Evolutionary conservation across 495 filamentous ascomycete genomes (phyloP).

Genomic region (Tuber calosporum): DNA sequence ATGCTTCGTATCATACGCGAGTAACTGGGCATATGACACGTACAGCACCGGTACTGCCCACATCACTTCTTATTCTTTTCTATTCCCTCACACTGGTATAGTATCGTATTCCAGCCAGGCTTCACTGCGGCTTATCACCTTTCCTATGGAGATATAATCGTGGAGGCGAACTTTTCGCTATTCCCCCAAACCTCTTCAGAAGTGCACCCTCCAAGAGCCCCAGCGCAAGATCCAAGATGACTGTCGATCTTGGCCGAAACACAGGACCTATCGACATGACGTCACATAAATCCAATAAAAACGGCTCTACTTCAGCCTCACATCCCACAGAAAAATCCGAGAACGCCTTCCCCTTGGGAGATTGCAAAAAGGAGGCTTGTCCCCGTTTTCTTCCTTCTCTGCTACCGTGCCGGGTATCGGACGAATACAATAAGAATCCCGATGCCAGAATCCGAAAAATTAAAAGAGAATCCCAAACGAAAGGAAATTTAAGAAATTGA

Average conservation of each 20-base stretch:
- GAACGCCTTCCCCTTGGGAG: not conserved
- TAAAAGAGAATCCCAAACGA: not conserved
- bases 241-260: not conserved
- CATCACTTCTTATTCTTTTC: not conserved
- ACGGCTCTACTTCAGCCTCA: not conserved
- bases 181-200: not conserved
- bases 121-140: not conserved
- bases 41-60: not conserved
- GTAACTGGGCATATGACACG: not conserved
- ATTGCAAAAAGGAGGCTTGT: not conserved
- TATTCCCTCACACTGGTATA: not conserved
- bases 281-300: not conserved
- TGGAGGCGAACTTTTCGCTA: not conserved
- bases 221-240: not conserved
- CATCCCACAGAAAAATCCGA: not conserved
- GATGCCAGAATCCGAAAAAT: not conserved
- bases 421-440: not conserved
- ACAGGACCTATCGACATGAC: not conserved
- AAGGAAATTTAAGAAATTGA: not conserved
- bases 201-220: not conserved
- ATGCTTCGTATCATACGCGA: not conserved
- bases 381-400: not conserved
- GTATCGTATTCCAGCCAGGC: not conserved
- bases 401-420: not conserved
- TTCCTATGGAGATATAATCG: not conserved